phyloP scores from a whole-genome alignment of 176 grass and related monocot species.

The Aegilops longissima region DNA sequence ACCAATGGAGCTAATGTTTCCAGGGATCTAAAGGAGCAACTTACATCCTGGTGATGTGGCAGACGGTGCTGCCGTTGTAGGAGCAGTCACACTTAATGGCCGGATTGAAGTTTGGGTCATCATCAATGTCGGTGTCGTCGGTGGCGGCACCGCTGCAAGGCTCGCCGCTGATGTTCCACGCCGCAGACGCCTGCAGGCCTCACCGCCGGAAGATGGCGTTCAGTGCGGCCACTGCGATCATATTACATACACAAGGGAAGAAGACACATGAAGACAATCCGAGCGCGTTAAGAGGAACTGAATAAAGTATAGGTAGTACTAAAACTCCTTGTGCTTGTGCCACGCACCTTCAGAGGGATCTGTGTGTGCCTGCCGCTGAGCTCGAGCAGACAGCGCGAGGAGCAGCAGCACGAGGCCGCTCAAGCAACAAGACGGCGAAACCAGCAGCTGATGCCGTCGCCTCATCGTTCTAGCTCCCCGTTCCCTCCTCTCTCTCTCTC shows the following conservation, averaged over 20 bases:
- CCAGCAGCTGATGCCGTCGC: not conserved
- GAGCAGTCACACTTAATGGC: constrained; percentile 62
- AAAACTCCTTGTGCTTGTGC: no score
- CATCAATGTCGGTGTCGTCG: constrained; percentile 29
- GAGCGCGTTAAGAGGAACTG: not conserved
- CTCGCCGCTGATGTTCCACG: constrained; percentile 80
- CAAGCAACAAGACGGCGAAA: not conserved
- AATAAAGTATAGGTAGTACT: not conserved
- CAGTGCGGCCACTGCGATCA: constrained; percentile 25
- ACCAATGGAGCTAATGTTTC: no score
- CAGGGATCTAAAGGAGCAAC: not conserved
- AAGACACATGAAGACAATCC: not conserved
- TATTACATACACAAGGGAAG: not conserved
- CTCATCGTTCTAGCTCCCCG: not conserved
- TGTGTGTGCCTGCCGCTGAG: not conserved
- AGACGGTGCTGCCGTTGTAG: constrained; percentile 28
- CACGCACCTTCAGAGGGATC: not conserved
- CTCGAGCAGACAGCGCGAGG: not conserved
- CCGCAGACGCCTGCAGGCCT: constrained; percentile 13
- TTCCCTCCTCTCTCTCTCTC: no score
- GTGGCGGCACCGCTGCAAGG: constrained; percentile 61
- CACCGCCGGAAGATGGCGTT: constrained; percentile 48
- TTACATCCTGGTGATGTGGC: constrained; percentile 61
- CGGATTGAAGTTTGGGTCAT: constrained; percentile 26
- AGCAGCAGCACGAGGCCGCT: not conserved